Evolutionary conservation across 768 basidiomycete species (phyloP), one percentile per base, ranked within the genome.

Genomic region (Obba rivulosa): DNA sequence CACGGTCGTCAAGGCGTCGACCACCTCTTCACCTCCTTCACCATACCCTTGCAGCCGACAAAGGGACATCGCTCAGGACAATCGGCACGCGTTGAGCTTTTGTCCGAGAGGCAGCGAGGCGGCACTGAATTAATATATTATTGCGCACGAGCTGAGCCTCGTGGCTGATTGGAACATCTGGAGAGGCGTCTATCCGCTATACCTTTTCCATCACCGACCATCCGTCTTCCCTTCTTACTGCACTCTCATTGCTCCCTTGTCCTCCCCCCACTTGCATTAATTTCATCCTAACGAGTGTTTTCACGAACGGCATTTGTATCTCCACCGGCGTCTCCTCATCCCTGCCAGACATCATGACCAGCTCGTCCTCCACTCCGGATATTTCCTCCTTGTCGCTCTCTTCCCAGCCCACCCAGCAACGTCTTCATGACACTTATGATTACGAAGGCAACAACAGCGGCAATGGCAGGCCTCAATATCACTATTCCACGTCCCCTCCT

Each of bases 381-480:
- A 79, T 92, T 58, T 81, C 85, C 43, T 74, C 84, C 57, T 70
- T 91, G 62, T 83, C 87, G 61, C 80, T 90, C 66, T 77, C 77
- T 68, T 73, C 78, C 41, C 70, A 70, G 61, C 63, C 72, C 54
- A 72, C 79, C 53, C 82, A 80, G 69, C 85, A 79, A 83, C 86
- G 85, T 78, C 80, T 85, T 76, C 80, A 90, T 73, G 88, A 91
- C 67, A 69, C 74, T 83, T 87, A 87, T 71, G 85, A 89, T 74
- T 88, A 83, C 72, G 87, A 91, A 64, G 78, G 75, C 68, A 71
- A 69, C 66, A 68, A 59, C 62, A 60, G 67, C 57, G 69, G 61
- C 66, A 71, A 69, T 46, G 62, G 57, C 56, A 80, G 85, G 68
- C 68, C 73, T 54, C 81, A 73, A 57, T 88, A 81, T 70, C 85